Base-by-base conservation (phyloP, 805 yeast species). In the Teunomyces atbi region DNA sequence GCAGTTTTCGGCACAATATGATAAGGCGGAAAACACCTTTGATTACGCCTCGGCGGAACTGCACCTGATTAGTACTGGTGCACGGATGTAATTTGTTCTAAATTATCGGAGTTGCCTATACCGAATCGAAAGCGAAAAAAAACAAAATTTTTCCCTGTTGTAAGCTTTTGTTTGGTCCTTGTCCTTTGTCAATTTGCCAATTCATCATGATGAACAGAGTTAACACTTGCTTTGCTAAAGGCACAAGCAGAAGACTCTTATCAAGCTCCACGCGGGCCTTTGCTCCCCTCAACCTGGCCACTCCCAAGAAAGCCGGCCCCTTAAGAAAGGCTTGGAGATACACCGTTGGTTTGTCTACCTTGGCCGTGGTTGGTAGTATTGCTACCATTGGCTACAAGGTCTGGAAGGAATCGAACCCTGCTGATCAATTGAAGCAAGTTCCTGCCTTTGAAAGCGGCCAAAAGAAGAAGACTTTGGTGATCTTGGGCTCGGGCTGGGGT, bases 401-500 rank as follows among this genome's bases (percentile, higher is more conserved):
- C 44, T 83, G 83, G 62, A 69, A 70, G 36, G 92, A 86, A 66
- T 68, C 79, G 5, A 72, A 76, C 54, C 91, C 91, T 5, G 69
- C 73, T 28, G 68, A 73, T 13, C 90, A 85, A 61, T 55, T 68
- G 41, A 82, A 83, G 44, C 89, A 84, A 60, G 69, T 79, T n/a
- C 74, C 80, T 8, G 65, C 71, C 13, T 73, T 79, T 51, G 70
- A 75, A 41, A 74, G 73, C 52, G 89, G 86, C 47, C 79, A 79
- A 47, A 68, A 75, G 61, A 83, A 81, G 75, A 84, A 84, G 67
- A 82, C 86, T n/a, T 69, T 84, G 58, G 94, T 92, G 44, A 83
- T 78, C 68, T 80, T 81, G 62, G 95, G 95, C 51, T 83, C 96
- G 18, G 98, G 97, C 45, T 91, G 98, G 98, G 97, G 96, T 50